A percentile compares a stretch with the other conserved stretches of the same genome.
phyloP scores from a whole-genome alignment of 2,329 filamentous ascomycete species.

The Plectosphaerella cucumerina region DNA sequence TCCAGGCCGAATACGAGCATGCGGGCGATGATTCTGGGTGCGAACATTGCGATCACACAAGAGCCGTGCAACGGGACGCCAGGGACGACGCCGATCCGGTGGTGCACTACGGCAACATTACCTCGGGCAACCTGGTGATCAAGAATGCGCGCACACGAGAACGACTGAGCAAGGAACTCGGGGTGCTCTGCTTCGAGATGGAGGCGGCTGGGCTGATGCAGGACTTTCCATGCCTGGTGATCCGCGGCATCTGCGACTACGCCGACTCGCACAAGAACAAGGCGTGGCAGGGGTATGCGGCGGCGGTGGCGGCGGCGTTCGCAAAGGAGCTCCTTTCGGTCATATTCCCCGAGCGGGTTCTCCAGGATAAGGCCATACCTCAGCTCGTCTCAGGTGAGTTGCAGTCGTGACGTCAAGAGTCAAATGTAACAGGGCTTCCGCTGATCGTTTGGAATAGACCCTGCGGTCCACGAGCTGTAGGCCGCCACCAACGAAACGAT shows the following conservation, averaged over 20 bases:
- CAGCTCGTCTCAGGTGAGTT: constrained; percentile 1
- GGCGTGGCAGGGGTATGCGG: constrained; percentile 29
- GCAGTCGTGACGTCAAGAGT: not conserved
- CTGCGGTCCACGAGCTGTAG: not conserved
- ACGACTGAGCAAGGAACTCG: constrained; percentile 11
- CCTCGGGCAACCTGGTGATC: constrained; percentile 30
- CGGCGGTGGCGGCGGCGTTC: constrained; percentile 25
- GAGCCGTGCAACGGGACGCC: constrained; percentile 2
- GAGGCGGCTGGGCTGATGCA: constrained; percentile 22
- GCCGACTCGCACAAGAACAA: constrained; percentile 34
- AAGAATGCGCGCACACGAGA: constrained; percentile 27
- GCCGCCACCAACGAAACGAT: not conserved
- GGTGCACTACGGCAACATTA: constrained; percentile 18
- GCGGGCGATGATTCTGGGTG: not conserved
- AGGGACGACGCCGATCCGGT: constrained; percentile 5
- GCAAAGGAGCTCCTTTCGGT: constrained; percentile 8
- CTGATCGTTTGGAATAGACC: not conserved
- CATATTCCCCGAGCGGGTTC: constrained; percentile 11
- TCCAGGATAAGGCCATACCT: constrained; percentile 5
- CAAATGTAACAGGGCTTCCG: not conserved
- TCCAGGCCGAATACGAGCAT: not conserved
- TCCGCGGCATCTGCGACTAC: constrained; percentile 37
- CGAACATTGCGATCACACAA: not conserved
- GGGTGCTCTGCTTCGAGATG: constrained; percentile 23
- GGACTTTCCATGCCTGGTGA: constrained; percentile 26